A percentile compares a stretch with the other conserved stretches of the same genome.
phyloP scores from a whole-genome alignment of 2,329 filamentous ascomycete genomes.

The Emmonsiellopsis sp. region DNA sequence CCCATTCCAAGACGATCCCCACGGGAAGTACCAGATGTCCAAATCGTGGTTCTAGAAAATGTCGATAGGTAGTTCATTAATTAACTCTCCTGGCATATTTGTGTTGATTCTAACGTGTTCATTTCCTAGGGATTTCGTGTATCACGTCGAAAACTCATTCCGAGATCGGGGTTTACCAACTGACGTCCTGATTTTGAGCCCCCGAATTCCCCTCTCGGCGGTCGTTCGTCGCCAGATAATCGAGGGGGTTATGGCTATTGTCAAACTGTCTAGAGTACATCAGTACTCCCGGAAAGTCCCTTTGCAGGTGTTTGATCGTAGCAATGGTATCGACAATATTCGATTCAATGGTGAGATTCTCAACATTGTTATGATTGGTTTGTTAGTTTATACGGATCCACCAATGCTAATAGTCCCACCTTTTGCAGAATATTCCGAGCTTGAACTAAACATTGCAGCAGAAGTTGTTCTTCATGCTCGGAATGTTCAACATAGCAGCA shows the following conservation, averaged over 20 bases:
- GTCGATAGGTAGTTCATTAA: conserved; percentile 46
- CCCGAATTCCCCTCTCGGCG: conserved; percentile 64
- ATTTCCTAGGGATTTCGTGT: conserved; percentile 59
- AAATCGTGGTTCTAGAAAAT: conserved; percentile 73
- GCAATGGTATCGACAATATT: conserved; percentile 62
- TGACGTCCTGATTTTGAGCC: conserved; percentile 70
- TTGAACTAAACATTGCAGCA: conserved; percentile 69
- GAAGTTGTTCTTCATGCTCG: conserved; percentile 64
- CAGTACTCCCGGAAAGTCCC: conserved; percentile 66
- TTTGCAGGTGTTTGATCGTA: conserved; percentile 77
- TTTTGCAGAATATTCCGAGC: conserved; percentile 62
- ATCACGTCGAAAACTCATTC: conserved; percentile 73
- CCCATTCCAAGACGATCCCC: conserved; percentile 66
- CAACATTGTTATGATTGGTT: conserved; percentile 4
- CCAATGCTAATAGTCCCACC: neutral
- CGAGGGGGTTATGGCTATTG: conserved; percentile 80
- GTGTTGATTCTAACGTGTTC: conserved; percentile 9
- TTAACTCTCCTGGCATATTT: neutral
- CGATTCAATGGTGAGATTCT: conserved; percentile 57
- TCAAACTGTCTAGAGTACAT: conserved; percentile 62
- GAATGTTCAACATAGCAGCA: conserved; percentile 26
- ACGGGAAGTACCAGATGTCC: conserved; percentile 75
- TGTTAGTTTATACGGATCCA: neutral
- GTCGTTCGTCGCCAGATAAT: conserved; percentile 79
- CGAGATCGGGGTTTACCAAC: conserved; percentile 60